These are phyloP conservation scores for Tulasnella sp. DNA, from an alignment of 768 basidiomycete genomes.

Conservation along the genomic window DNA sequence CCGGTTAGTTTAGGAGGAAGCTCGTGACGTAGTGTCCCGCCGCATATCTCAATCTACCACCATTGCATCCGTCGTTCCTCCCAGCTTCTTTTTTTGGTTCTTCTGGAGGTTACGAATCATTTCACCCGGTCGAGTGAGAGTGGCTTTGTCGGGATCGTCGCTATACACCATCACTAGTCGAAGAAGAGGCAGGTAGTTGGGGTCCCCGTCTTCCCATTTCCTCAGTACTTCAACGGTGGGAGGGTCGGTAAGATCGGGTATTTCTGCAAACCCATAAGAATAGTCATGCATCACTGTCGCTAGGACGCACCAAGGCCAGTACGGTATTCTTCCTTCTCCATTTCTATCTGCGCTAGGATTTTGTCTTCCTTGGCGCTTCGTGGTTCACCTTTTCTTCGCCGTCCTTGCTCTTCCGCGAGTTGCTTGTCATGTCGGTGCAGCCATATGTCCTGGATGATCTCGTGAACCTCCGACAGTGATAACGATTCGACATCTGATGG, in stretches of 20 bases:
- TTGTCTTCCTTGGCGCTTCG: conserved; percentile 55
- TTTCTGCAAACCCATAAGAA: conserved; percentile 36
- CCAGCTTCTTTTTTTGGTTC: neutral
- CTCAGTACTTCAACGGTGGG: conserved; percentile 58
- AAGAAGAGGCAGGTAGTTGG: conserved; percentile 54
- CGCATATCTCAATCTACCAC: neutral
- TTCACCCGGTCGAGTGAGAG: neutral
- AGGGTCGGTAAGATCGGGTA: conserved; percentile 66
- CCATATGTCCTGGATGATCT: conserved; percentile 55
- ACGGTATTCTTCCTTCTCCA: conserved; percentile 60
- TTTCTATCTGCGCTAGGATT: conserved; percentile 55
- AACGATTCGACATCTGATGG: conserved; percentile 46
- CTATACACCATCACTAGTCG: conserved; percentile 68
- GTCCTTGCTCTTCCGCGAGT: conserved; percentile 44
- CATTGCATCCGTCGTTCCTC: neutral
- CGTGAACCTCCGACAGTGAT: conserved; percentile 53
- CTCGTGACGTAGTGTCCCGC: too few relatives aligned
- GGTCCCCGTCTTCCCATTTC: conserved; percentile 65
- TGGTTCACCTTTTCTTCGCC: conserved; percentile 60
- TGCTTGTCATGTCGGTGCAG: conserved; percentile 56
- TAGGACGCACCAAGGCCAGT: conserved; percentile 57
- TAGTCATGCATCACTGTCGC: neutral
- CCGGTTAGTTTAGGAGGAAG: neutral
- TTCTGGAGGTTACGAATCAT: too few relatives aligned
- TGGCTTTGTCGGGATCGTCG: conserved; percentile 28